A percentile compares a stretch with the other conserved stretches of the same genome.
Evolutionary conservation across 2,329 filamentous ascomycete species (phyloP).

Genomic region (Stagonosporopsis vannaccii): DNA sequence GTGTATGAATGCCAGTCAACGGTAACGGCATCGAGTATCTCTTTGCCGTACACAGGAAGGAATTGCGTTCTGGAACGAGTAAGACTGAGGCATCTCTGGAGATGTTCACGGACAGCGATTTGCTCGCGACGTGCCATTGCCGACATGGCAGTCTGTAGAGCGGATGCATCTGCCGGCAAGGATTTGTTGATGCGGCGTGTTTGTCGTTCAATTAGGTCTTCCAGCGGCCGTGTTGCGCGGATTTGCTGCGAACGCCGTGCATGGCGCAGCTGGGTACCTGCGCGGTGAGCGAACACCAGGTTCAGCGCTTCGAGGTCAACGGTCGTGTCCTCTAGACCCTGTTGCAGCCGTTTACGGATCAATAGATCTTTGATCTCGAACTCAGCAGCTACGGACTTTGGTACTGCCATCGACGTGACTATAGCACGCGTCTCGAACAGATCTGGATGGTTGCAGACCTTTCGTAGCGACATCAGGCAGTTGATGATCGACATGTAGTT

Average conservation of each 20-base stretch:
- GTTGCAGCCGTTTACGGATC: slow-evolving; percentile 71
- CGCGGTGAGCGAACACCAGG: slow-evolving; percentile 74
- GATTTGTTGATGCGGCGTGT: slow-evolving; percentile 61
- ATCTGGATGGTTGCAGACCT: slow-evolving; percentile 98
- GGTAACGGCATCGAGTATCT: slow-evolving; percentile 76
- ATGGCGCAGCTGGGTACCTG: slow-evolving; percentile 65
- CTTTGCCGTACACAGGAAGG: slow-evolving; percentile 80
- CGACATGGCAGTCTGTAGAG: slow-evolving; percentile 72
- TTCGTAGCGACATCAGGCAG: slow-evolving; percentile 94
- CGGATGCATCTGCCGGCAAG: slow-evolving; percentile 63
- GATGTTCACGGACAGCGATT: slow-evolving; percentile 71
- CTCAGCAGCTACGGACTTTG: slow-evolving; percentile 75
- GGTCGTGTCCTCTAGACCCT: slow-evolving; percentile 65
- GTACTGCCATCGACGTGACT: slow-evolving; percentile 95
- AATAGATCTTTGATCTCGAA: slow-evolving; percentile 77
- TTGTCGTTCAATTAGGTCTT: slow-evolving; percentile 76
- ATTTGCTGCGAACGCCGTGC: slow-evolving; percentile 49
- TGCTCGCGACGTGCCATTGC: slow-evolving; percentile 73
- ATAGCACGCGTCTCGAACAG: slow-evolving; percentile 95
- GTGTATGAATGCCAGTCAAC: slow-evolving; percentile 57
- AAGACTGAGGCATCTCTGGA: slow-evolving; percentile 81
- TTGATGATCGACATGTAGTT: slow-evolving; percentile 99
- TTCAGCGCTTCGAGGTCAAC: slow-evolving; percentile 82
- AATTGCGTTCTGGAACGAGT: slow-evolving; percentile 83
- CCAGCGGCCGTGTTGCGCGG: slow-evolving; percentile 73